These are phyloP conservation scores for Penicillium bovifimosum DNA, from an alignment of 495 filamentous ascomycete genomes.

Conservation along the genomic window DNA sequence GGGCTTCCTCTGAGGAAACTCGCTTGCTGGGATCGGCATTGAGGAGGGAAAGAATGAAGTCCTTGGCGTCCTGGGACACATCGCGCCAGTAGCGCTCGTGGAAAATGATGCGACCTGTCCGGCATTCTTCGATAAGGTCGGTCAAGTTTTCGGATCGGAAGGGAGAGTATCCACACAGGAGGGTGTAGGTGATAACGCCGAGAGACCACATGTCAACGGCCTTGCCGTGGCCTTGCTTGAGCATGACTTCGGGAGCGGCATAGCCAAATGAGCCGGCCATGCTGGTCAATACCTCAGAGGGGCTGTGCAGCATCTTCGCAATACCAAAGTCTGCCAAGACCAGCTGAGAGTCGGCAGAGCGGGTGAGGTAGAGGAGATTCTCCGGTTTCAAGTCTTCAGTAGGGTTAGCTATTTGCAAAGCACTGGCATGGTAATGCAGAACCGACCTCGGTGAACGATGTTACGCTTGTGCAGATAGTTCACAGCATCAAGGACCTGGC, in stretches of 20 bases:
- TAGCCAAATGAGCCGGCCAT: constrained; percentile 99
- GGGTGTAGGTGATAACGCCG: constrained; percentile 96
- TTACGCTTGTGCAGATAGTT: constrained; percentile 92
- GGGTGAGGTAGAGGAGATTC: constrained; percentile 90
- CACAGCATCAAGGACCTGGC: constrained; percentile 90
- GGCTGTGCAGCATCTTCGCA: constrained; percentile 92
- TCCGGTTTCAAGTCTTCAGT: constrained; percentile 89
- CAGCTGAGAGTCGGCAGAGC: constrained; percentile 67
- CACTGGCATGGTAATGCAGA: neutral
- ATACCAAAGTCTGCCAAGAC: constrained; percentile 98
- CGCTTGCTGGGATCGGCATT: constrained; percentile 73
- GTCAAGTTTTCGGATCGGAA: constrained; percentile 92
- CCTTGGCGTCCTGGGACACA: constrained; percentile 91
- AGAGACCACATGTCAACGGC: constrained; percentile 99
- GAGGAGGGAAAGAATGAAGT: constrained; percentile 81
- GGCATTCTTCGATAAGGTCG: constrained; percentile 94
- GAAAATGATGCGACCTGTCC: constrained; percentile 83
- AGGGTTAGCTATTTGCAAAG: constrained; percentile 2
- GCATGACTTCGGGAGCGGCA: constrained; percentile 96
- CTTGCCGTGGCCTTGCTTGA: constrained; percentile 95
- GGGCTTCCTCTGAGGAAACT: constrained; percentile 73
- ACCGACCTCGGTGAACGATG: constrained; percentile 88
- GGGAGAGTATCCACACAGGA: constrained; percentile 98
- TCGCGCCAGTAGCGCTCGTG: constrained; percentile 99
- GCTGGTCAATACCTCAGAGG: constrained; percentile 87